Conservation (phyloP, 108 stramenopile genomes). For the Seminavis robusta region DNA sequence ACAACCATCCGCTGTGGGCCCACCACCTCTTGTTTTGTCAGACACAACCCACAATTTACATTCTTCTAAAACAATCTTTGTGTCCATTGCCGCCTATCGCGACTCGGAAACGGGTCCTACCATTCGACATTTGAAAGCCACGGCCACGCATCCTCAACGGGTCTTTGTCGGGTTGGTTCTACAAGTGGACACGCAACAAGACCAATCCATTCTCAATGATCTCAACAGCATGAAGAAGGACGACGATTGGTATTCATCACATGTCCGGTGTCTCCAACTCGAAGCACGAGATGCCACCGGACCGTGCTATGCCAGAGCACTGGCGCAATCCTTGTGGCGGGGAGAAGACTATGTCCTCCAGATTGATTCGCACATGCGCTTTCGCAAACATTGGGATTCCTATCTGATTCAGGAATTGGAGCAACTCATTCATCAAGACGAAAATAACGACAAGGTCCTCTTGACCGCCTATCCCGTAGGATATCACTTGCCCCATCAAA, state of each 20-base stretch:
- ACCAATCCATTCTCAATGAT: neutral
- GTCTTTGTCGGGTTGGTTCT: constrained; percentile 69
- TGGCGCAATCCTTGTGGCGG: constrained; percentile 68
- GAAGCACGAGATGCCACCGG: constrained; percentile 61
- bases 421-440: neutral
- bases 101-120: constrained; percentile 79
- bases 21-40: neutral
- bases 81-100: constrained; percentile 80
- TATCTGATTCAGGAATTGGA: constrained; percentile 47
- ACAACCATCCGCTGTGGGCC: neutral
- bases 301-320: constrained; percentile 81
- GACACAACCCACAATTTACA: neutral
- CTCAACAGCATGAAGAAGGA: neutral
- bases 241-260: constrained; percentile 12
- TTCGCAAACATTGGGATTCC: constrained; percentile 66
- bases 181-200: constrained; percentile 43
- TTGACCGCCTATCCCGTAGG: constrained; percentile 83
- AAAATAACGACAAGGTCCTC: constrained; percentile 20
- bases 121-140: constrained; percentile 54
- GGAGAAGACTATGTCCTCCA: constrained; percentile 87
- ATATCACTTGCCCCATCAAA: constrained; percentile 55
- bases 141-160: constrained; percentile 52
- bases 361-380: constrained; percentile 92
- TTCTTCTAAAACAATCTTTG: constrained; percentile 80
- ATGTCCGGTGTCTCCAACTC: constrained; percentile 39